Evolutionary conservation across 805 yeast genomes (phyloP), one percentile per base, ranked within the genome.

Genomic region (Candida xiaguanensis): DNA sequence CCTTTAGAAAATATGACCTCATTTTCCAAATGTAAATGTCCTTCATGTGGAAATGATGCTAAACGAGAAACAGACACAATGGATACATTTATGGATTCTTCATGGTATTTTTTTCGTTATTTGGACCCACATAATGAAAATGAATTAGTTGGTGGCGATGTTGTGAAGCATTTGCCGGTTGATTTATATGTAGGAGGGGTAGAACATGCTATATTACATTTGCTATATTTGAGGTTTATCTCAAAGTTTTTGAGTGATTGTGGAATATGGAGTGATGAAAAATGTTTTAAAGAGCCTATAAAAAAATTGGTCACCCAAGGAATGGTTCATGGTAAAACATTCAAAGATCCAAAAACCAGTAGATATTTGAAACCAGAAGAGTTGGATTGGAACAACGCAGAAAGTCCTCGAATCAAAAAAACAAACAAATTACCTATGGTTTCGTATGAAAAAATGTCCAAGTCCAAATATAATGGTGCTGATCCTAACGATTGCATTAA

Each of bases 31-130:
- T 77, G 84, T 1, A 58, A 66, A 22, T 93, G 99, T 58, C 99
- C 99, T 5, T 71, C 75, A 0, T 93, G 99, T 65, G 80, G 80
- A 3, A 66, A 69, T 1, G 56, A 59, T 9, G 58, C 63, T 5
- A 78, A 75, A 41, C 74, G 99, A 51, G 99, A 93, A 48, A 87
- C 98, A 0, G 99, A 93, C 54, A 93, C 99, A 0, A 91, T 93
- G 99, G 99, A 93, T 56, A 93, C 99, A 0, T 93, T 93, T 55
- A 91, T 93, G 79, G 99, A 93, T 61, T 85, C 95, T 13, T 89
- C 97, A 3, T 93, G 99, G 99, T 93, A 93, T 60, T 86, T 76
- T 59, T 82, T 93, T 65, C 74, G 99, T 43, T 90, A 78, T 51
- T 61, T 82, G 2, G 98, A 93, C 56, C 68, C 95, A 0, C 63